Base-by-base conservation (phyloP, 371 early-diverging fungal genomes). In the Batkoa obscura region DNA sequence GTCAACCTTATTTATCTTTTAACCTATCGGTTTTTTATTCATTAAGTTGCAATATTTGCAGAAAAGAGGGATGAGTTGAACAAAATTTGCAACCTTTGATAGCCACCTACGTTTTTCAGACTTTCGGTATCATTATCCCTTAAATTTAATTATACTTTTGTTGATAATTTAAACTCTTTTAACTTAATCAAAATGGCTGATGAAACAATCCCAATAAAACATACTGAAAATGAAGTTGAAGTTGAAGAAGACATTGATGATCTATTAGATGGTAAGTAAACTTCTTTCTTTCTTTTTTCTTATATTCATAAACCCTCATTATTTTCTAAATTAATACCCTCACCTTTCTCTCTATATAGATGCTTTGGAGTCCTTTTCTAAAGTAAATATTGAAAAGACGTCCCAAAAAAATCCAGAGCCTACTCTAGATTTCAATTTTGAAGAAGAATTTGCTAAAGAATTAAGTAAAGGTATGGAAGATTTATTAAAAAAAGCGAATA, bases 381-480 rank as follows among this genome's bases (percentile, higher is more conserved):
- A 38, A 53, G 50, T 50, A 33, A 50, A 32, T 48, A 57, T 39
- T 32, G 31, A 41, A 30, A 37, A 34, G 9, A 37, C 60, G 0
- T 43, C 61, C 41, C 35, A 23, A 41, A 50, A 36, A 13, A 59
- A 59, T 43, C 66, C 59, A 8, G 60, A 56, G 36, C 54, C 63
- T 5, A 66, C 70, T 46, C 64, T 63, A 34, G 71, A 70, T 31
- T 64, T 69, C 60, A 59, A 73, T 10, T 62, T 73, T 15, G 78
- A 78, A 59, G 82, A 79, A 31, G 89, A 84, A 43, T 86, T 88
- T 67, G 80, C 81, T 39, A 72, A 76, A 59, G 79, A 83, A 60
- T 71, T 89, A 30, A 79, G 80, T 37, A 73, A 76, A 6, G 78
- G 77, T 36, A 85, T 88, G 89, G 81, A 84, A 56, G 74, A 78